Evolutionary conservation across 2,329 filamentous ascomycete genomes (phyloP).

Genomic region (Penicillium corylophilum): DNA sequence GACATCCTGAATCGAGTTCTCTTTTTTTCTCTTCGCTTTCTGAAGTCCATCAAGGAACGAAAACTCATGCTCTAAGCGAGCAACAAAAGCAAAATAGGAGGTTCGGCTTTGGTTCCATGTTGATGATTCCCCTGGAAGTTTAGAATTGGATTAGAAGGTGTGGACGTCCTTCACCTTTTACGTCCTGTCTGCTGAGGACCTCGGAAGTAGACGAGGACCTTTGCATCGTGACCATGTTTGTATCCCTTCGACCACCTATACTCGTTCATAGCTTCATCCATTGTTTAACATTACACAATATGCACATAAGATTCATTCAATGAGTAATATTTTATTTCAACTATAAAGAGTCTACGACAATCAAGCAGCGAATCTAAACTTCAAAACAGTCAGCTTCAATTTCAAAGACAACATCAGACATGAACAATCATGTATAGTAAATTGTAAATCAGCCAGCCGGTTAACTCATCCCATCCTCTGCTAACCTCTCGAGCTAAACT

Average conservation of each 20-base stretch:
- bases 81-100: not conserved
- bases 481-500: constrained; percentile 28
- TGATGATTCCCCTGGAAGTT: constrained; percentile 10
- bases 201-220: not conserved
- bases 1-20: not conserved
- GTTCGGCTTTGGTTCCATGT: not conserved
- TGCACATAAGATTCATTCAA: not conserved
- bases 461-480: constrained; percentile 47
- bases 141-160: constrained; percentile 6
- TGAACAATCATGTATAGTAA: constrained; percentile 9
- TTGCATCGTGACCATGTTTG: constrained; percentile 1
- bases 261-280: constrained; percentile 15
- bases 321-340: not conserved
- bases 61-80: not conserved
- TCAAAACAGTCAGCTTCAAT: constrained; percentile 14
- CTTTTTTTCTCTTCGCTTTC: not conserved
- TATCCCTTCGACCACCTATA: not conserved
- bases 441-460: constrained; percentile 40
- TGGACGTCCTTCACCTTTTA: not conserved
- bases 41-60: not conserved
- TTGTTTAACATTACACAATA: not conserved
- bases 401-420: constrained; percentile 3
- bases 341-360: not conserved
- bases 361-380: constrained; percentile 4
- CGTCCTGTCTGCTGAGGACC: constrained; percentile 3